Base-by-base conservation (phyloP, 768 basidiomycete genomes). In the Ephemerocybe angulata region DNA sequence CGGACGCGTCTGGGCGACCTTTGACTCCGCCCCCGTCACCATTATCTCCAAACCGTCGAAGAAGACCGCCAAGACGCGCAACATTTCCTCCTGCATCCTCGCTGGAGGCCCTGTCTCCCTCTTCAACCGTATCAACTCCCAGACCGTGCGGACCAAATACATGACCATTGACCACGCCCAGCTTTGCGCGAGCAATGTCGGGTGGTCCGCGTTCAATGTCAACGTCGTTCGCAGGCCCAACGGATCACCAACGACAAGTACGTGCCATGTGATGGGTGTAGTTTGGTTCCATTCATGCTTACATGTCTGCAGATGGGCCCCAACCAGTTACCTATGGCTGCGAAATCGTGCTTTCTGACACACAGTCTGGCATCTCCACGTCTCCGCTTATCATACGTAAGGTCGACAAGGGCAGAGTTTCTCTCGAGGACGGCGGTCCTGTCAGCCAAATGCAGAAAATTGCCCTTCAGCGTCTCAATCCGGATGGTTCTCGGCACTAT, bases 381-480 rank as follows among this genome's bases (percentile, higher is more conserved):
- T 86, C 91, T 6, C 89, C 92, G 0, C 79, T 96, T 38, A 76
- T 92, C 59, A 88, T 98, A 50, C 89, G 92, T 58, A 95, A 95
- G 69, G 91, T 98, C 27, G 93, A 95, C 69, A 94, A 94, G 64
- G 90, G 90, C 27, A 78, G 85, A 56, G 88, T 95, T 33, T 83
- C 85, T n/a, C 73, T 80, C n/a, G 90, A 93, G 61, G 88, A 93
- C 64, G 90, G 89, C 19, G 90, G 93, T 4, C 94, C 93, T 38
- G 90, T 98, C 58, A 93, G 91, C 64, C 93, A 96, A 69, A 92
- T 98, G 86, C 94, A 98, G 73, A 93, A 95, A 75, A 90, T 98
- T 58, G 94, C 93, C 1, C 75, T 98, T 40, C 88, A 93, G 64
- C 80, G 90, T 52, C 83, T 90, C 52, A 88, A 90, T 63, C 76